Evolutionary conservation across 305 asterid genomes (phyloP), one percentile per base, ranked within the genome.

Genomic region (Fraxinus latifolia): DNA sequence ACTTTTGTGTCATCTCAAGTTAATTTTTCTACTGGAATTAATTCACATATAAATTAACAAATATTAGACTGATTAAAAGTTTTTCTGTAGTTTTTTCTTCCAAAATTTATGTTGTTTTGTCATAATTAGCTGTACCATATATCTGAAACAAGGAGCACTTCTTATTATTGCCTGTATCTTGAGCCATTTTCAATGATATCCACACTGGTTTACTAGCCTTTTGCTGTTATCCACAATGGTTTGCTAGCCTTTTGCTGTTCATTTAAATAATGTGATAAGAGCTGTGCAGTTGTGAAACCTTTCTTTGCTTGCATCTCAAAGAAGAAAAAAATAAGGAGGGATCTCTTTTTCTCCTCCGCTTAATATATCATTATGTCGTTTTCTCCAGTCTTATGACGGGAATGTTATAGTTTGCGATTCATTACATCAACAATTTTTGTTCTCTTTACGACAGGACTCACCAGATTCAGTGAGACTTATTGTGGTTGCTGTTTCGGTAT

Each of bases 391-490:
- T 33, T 32, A n/a, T 71, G 76, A 33, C 27, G 17, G 9, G 27
- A 15, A 71, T 71, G 76, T 71, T 71, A 33, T 14, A 33, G 76
- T 32, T 81, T 82, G 23, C 70, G 75, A 47, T 82, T 81, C 78
- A 78, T 67, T 74, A 55, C 80, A 83, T 84, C 74, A 62, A 62
- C 71, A 23, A 8, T 62, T 76, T 27, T 21, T 33, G 79, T 80
- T 81, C 80, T 83, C 62, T 81, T 83, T 77, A 75, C 65, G 82
- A 77, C 91, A 96, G 99, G 99, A 93, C 73, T 91, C 98, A 75
- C 90, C 93, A 80, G 93, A 92, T 78, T 92, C 95, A 83, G 89
- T 93, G 81, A 86, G 84, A 84, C 89, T 95, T 83, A 80, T 95
- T 83, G 86, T 88, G 76, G 89, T 86, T 84, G 86, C 93, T 78